Conservation (phyloP, 805 yeast species). For the Helenozyma baotianmanensis region DNA sequence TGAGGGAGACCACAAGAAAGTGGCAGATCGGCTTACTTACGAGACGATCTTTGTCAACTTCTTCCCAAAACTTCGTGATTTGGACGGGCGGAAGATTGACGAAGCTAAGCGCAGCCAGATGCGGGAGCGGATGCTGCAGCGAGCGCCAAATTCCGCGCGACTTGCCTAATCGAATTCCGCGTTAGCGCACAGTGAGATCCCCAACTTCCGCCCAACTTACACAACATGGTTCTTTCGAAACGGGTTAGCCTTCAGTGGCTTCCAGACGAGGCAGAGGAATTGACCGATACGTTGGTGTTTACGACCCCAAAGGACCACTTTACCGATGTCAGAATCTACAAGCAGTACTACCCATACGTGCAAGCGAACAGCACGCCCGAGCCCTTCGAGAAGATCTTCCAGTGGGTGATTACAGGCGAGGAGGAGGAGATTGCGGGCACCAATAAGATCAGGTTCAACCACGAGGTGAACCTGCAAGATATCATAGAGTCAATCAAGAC, state of each 20-base stretch:
- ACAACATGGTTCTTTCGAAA: constrained; percentile 40
- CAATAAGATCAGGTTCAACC: constrained; percentile 35
- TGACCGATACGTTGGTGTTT: constrained; percentile 46
- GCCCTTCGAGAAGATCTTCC: constrained; percentile 33
- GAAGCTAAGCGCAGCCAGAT: no score
- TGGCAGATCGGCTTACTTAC: constrained; percentile 26
- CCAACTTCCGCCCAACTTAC: no score
- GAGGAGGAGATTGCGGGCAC: constrained; percentile 36
- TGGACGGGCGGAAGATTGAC: constrained; percentile 32
- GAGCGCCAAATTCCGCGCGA: no score
- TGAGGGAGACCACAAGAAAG: constrained; percentile 14
- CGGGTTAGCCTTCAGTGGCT: constrained; percentile 54
- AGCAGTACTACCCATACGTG: constrained; percentile 9
- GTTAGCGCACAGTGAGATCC: no score
- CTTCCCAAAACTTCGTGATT: constrained; percentile 27
- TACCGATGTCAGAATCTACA: constrained; percentile 42
- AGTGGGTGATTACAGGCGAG: constrained; percentile 56
- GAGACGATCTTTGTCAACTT: constrained; percentile 32
- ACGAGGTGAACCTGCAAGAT: constrained; percentile 40
- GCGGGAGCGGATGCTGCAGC: no score
- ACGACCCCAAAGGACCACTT: constrained; percentile 41
- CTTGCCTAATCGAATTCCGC: no score
- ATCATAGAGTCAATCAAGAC: constrained; percentile 23
- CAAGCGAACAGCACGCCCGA: constrained; percentile 5
- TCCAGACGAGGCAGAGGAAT: constrained; percentile 37